Percentiles rank a stretch among this genome's conserved stretches.
These are phyloP conservation scores for Diaporthe vaccinii DNA, from an alignment of 2,329 filamentous ascomycete species.

Conservation along the genomic window DNA sequence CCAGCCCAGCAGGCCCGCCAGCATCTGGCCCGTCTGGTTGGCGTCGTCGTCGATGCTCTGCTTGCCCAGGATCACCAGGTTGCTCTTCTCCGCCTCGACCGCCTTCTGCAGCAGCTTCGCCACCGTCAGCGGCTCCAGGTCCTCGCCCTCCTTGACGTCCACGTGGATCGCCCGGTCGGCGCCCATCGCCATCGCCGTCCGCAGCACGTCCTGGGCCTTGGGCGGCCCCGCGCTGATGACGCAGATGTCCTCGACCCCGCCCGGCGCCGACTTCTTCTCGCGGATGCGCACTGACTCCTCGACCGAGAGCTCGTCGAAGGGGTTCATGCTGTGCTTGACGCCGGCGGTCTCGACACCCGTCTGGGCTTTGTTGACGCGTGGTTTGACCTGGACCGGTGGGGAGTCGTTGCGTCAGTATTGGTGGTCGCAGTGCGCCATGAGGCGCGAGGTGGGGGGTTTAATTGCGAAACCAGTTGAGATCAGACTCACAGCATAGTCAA, in stretches of 20 bases:
- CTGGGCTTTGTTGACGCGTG: slow-evolving; percentile 77
- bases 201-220: slow-evolving; percentile 89
- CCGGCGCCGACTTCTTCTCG: slow-evolving; percentile 81
- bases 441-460: not conserved
- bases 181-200: slow-evolving; percentile 99
- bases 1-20: slow-evolving; percentile 93
- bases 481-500: slow-evolving; percentile 83
- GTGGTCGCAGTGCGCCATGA: not conserved
- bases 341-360: slow-evolving; percentile 92
- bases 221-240: slow-evolving; percentile 89
- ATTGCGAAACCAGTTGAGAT: not conserved
- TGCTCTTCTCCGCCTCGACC: slow-evolving; percentile 86
- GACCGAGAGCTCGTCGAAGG: slow-evolving; percentile 97
- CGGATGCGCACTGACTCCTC: slow-evolving; percentile 96
- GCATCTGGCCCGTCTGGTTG: slow-evolving; percentile 97
- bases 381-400: slow-evolving; percentile 68
- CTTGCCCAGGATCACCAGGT: slow-evolving; percentile 95
- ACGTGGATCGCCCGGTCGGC: slow-evolving; percentile 93
- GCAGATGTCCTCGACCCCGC: slow-evolving; percentile 90
- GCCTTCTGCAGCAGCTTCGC: slow-evolving; percentile 89
- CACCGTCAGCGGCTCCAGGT: slow-evolving; percentile 89
- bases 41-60: slow-evolving; percentile 98
- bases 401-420: slow-evolving; percentile 22
- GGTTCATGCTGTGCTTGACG: slow-evolving; percentile 99
- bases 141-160: slow-evolving; percentile 80